Evolutionary conservation across 2,329 filamentous ascomycete species (phyloP), one percentile per base, ranked within the genome.

Genomic region (Stemphylium beticola): DNA sequence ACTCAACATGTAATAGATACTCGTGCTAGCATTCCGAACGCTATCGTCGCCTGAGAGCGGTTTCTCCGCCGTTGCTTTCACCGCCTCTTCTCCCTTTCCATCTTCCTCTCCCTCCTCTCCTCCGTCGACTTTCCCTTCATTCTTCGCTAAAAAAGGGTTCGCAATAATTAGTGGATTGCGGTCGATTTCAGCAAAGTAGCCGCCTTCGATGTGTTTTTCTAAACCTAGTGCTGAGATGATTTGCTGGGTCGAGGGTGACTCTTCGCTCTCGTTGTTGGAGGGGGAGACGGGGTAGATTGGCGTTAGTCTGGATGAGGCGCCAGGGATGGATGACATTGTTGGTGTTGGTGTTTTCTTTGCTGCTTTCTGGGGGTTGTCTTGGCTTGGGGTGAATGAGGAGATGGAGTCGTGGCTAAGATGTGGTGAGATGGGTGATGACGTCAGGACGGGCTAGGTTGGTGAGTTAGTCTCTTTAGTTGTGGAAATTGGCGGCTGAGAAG

Each of bases 1-100:
- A 0, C 85, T 87, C 33, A 91, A 76, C 41, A 87, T 77, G 69
- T 91, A 90, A 73, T 82, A 85, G 47, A 90, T 90, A 2, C 79
- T 81, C 0, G 86, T 88, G 49, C 81, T 84, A 2, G 84, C 81
- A 51, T 80, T 80, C 31, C 87, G 80, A 14, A 78, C 74, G 9
- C 65, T 46, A 2, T 79, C 72, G 49, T 78, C 68, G 12, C 73
- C 74, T 1, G 62, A 69, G 14, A 76, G 77, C 17, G 76, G 74
- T n/a, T 72, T 67, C 1, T 64, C 61, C 9, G 64, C 60, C 2
- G 76, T 76, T 20, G 31, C 8, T 17, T 52, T 29, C 18, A 39
- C 11, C n/a, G n/a, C 8, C 20, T 39, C 46, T 44, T 51, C 24
- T 58, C 58, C 4, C 33, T 1, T 12, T 29, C 31, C n/a, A n/a